Conservation (phyloP, 352 stramenopile genomes). For the Discostella stelligera region DNA sequence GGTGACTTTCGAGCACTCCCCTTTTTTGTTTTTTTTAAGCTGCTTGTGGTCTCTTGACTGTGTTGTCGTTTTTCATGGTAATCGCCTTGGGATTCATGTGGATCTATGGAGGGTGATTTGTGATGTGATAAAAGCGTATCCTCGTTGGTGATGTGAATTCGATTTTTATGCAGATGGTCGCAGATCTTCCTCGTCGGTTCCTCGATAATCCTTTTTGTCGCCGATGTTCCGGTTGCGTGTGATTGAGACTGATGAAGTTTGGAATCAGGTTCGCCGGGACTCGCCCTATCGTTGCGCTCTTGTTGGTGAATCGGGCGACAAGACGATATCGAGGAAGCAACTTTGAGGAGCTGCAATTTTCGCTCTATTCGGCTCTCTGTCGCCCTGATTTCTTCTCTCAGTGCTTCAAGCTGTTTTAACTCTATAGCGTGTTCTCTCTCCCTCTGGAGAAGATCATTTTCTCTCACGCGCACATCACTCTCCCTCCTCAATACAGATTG, state of each 20-base stretch:
- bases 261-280: neutral
- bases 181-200: neutral
- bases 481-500: constrained; percentile 34
- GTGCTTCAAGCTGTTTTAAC: constrained; percentile 22
- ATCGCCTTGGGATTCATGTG: constrained; percentile 1
- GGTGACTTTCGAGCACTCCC: constrained; percentile 12
- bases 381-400: constrained; percentile 24
- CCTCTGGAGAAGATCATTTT: constrained; percentile 25
- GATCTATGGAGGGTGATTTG: constrained; percentile 1
- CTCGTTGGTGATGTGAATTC: neutral
- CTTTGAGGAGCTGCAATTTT: constrained; percentile 15
- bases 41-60: constrained; percentile 9
- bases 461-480: constrained; percentile 23
- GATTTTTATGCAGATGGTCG: constrained; percentile 1
- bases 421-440: constrained; percentile 22
- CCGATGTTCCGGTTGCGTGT: neutral
- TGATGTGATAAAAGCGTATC: neutral
- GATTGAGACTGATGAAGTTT: constrained; percentile 3
- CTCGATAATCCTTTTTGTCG: neutral
- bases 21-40: constrained; percentile 17
- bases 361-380: constrained; percentile 25
- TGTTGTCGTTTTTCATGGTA: constrained; percentile 6
- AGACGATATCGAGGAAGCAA: too few species aligned
- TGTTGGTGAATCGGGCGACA: too few species aligned
- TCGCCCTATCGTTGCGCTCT: too few species aligned